Evolutionary conservation across 176 grass and related monocot genomes (phyloP).

Genomic region (Paspalum notatum): DNA sequence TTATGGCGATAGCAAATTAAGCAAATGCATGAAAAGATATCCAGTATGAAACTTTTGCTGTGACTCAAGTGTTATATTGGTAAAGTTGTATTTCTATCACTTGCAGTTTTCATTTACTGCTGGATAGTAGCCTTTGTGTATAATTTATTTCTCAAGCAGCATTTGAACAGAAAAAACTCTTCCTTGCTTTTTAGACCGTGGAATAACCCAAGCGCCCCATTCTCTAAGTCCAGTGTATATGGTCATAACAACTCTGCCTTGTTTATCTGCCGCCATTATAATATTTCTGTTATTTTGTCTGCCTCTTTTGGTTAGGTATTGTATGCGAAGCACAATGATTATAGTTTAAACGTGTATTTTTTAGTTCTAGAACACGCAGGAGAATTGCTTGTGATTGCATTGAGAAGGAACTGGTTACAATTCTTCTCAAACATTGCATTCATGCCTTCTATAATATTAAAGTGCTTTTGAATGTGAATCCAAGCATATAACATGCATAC

Average conservation of each 20-base stretch:
- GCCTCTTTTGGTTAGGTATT: neutral
- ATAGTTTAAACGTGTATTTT: neutral
- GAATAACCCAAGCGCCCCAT: neutral
- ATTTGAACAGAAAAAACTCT: neutral
- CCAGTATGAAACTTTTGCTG: neutral
- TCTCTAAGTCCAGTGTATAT: neutral
- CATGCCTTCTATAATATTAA: too few species aligned
- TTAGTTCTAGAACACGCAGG: neutral
- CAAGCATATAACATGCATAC: too few species aligned
- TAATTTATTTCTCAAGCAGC: neutral
- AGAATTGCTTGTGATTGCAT: too few species aligned
- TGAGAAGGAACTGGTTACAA: too few species aligned
- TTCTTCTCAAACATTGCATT: too few species aligned
- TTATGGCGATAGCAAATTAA: neutral
- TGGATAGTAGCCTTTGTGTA: neutral
- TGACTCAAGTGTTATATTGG: neutral
- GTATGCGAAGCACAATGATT: neutral
- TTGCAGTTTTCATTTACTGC: neutral
- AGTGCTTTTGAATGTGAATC: too few species aligned
- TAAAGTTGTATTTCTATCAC: neutral
- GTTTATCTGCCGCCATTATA: slow-evolving; percentile 11
- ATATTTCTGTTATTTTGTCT: slow-evolving; percentile 3
- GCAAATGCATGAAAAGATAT: neutral
- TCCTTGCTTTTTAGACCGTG: neutral
- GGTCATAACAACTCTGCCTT: neutral